A percentile compares a stretch with the other conserved stretches of the same genome.
phyloP scores from a whole-genome alignment of 306 rosid species.

The Dryas alaskensis region DNA sequence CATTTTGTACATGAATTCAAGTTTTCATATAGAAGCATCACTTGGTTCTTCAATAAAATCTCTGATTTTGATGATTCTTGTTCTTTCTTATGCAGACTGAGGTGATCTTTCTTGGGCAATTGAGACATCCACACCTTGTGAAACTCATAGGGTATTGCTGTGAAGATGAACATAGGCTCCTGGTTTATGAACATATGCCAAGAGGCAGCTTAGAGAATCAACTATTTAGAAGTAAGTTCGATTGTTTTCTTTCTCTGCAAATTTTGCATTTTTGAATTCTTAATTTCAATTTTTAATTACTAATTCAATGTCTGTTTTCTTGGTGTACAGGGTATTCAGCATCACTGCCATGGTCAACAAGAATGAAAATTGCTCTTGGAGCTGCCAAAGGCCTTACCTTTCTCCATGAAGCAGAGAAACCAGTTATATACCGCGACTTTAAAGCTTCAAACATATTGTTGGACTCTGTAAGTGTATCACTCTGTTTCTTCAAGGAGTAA shows the following conservation, averaged over 20 bases:
- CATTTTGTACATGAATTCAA: background rate
- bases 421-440: constrained; percentile 89
- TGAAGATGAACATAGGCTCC: constrained; percentile 84
- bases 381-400: constrained; percentile 92
- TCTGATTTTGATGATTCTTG: constrained; percentile 13
- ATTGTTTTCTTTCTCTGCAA: background rate
- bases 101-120: constrained; percentile 85
- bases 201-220: constrained; percentile 98
- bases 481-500: background rate
- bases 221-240: constrained; percentile 72
- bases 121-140: constrained; percentile 81
- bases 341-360: constrained; percentile 82
- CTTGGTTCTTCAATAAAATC: background rate
- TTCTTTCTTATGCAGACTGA: constrained; percentile 57
- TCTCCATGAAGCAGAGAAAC: constrained; percentile 79
- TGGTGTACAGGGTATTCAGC: constrained; percentile 57
- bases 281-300: background rate
- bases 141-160: constrained; percentile 90
- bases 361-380: constrained; percentile 94
- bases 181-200: constrained; percentile 85
- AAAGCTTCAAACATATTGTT: constrained; percentile 88
- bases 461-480: constrained; percentile 56
- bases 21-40: background rate
- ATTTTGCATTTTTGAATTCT: background rate
- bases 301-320: background rate